Percentiles rank a stretch among this genome's conserved stretches.
These are phyloP conservation scores for Hirsutella minnesotensis DNA, from an alignment of 2,329 filamentous ascomycete species.

Conservation along the genomic window DNA sequence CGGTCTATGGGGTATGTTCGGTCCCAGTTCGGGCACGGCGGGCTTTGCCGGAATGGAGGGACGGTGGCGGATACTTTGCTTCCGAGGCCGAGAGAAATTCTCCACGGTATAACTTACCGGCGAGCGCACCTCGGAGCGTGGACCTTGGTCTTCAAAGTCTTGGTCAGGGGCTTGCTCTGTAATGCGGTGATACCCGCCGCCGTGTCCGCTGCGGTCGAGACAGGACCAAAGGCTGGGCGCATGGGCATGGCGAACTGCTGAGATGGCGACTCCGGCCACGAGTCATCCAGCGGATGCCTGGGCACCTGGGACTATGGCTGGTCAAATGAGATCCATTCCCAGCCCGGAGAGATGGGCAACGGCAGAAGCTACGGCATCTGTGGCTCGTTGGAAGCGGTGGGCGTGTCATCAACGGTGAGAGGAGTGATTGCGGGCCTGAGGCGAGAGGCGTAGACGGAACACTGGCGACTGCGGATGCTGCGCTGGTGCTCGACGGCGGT, in stretches of 20 bases:
- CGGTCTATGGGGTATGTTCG: constrained; percentile 13
- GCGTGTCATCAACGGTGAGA: constrained; percentile 1
- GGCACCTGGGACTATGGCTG: constrained; percentile 4
- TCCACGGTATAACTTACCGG: constrained; percentile 28
- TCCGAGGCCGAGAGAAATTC: constrained; percentile 50
- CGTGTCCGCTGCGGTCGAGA: constrained; percentile 1
- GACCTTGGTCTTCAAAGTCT: constrained; percentile 18
- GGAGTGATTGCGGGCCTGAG: constrained; percentile 8
- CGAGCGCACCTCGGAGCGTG: constrained; percentile 20
- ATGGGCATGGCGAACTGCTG: constrained; percentile 1
- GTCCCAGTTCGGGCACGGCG: constrained; percentile 16
- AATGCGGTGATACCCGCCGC: too few relatives aligned
- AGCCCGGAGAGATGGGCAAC: constrained; percentile 27
- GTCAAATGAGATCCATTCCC: constrained; percentile 27
- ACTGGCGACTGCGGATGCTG: constrained; percentile 8
- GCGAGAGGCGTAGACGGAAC: constrained; percentile 12
- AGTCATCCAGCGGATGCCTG: too few relatives aligned
- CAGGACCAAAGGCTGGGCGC: background rate
- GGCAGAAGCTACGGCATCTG: constrained; percentile 12
- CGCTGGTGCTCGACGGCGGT: constrained; percentile 5
- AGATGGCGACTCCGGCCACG: too few relatives aligned
- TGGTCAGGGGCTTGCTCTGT: constrained; percentile 18
- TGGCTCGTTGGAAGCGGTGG: background rate
- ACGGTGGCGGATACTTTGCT: constrained; percentile 38
- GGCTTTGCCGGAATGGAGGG: too few relatives aligned